Base-by-base conservation (phyloP, 495 filamentous ascomycete genomes). In the Corynascus novoguineensis region DNA sequence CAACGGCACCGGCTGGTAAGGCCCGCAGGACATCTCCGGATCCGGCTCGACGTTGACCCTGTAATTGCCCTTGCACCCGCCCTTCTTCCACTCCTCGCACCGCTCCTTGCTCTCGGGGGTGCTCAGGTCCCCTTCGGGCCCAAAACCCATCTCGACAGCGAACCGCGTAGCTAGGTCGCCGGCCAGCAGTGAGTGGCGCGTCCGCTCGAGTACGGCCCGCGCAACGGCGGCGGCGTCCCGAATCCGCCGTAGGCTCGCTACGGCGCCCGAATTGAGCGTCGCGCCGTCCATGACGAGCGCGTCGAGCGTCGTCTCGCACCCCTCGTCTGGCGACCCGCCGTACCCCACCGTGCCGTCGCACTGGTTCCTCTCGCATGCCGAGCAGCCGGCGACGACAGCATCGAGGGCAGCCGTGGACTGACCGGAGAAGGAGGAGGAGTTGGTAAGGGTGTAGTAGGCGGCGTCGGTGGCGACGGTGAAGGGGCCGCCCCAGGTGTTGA, bases 281-380 rank as follows among this genome's bases (percentile, higher is more conserved):
- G 60, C 71, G 24, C 76, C 76, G 60, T 78, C 75, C 63, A 71
- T 71, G 50, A 77, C 64, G 64, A 77, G 66, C 15, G 75, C 75
- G 65, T 78, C 75, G 31, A 78, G 72, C 4, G 75, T 77, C 8
- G 75, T 76, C 64, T 78, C 75, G 57, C 76, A 78, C 35, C 59
- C 59, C 58, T 78, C 75, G 53, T 79, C 70, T 11, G 75, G 72
- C 7, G 74, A 77, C 11, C 76, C 76, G 47, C 75, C 75, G 44
- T 66, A 75, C 24, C 76, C 76, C 48, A 79, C 76, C 32, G 73
- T 75, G 35, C 64, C 62, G 56, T 79, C 76, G 60, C 74, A 77
- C 44, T 74, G 75, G 48, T 70, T 68, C 50, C 50, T 55, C 53
- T 79, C 74, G 61, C 75, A 78, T 14, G 74, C 69, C 12, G 70